Conservation (phyloP, 306 rosid species). For the Quercus ilex region DNA sequence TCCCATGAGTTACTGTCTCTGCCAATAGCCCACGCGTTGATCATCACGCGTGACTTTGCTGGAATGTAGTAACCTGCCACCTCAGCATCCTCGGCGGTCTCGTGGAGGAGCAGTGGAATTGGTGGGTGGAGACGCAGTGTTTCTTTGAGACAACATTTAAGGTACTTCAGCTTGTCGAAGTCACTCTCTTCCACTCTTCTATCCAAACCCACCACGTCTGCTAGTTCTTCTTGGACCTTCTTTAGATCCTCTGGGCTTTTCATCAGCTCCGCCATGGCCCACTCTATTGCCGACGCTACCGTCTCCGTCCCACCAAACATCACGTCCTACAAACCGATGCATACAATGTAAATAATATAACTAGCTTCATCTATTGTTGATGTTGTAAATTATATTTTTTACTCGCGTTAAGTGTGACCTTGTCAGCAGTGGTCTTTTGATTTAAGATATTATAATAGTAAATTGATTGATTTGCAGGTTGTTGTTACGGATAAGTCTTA, state of each 20-base stretch:
- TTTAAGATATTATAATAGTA: too few species aligned
- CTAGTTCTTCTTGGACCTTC: constrained; percentile 58
- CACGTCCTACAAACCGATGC: constrained; percentile 48
- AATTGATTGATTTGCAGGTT: too few species aligned
- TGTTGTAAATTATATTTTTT: too few species aligned
- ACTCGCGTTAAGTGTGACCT: too few species aligned
- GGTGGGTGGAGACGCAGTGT: constrained; percentile 90
- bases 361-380: too few species aligned
- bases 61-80: constrained; percentile 63
- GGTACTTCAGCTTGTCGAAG: constrained; percentile 53
- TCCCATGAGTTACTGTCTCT: constrained; percentile 61
- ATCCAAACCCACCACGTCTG: constrained; percentile 60
- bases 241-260: constrained; percentile 59
- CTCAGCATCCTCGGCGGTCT: constrained; percentile 66
- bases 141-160: constrained; percentile 64
- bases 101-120: constrained; percentile 88
- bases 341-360: too few species aligned
- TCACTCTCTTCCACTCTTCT: constrained; percentile 66
- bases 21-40: constrained; percentile 86
- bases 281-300: constrained; percentile 88
- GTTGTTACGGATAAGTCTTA: too few species aligned
- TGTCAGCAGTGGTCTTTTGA: too few species aligned
- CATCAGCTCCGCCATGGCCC: constrained; percentile 82
- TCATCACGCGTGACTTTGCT: constrained; percentile 62
- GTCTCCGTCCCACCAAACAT: constrained; percentile 98